A percentile compares a stretch with the other conserved stretches of the same genome.
These are phyloP conservation scores for Clavispora santaluciae DNA, from an alignment of 805 yeast species.

Conservation along the genomic window DNA sequence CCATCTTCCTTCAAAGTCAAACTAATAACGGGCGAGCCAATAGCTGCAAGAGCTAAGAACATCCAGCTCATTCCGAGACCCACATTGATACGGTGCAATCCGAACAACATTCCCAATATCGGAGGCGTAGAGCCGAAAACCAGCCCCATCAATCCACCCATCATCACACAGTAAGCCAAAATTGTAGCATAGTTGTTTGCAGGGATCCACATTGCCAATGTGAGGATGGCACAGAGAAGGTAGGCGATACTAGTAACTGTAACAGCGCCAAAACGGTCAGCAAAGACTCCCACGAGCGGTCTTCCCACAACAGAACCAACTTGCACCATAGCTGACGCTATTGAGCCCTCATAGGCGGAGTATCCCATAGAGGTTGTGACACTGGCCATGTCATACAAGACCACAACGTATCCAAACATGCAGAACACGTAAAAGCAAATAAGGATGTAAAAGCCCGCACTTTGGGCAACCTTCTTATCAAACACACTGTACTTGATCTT, in stretches of 20 bases:
- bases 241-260: conserved; percentile 33
- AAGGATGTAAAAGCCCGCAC: conserved; percentile 41
- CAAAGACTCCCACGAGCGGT: conserved; percentile 48
- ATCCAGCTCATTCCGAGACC: conserved; percentile 51
- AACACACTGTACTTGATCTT: conserved; percentile 26
- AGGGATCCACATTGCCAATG: conserved; percentile 34
- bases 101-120: conserved; percentile 49
- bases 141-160: conserved; percentile 60
- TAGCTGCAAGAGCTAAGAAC: conserved; percentile 43
- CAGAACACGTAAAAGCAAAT: conserved; percentile 42
- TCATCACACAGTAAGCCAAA: conserved; percentile 45
- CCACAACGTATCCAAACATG: conserved; percentile 56
- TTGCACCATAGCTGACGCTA: conserved; percentile 58
- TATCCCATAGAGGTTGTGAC: conserved; percentile 60
- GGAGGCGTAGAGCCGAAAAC: conserved; percentile 55
- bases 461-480: conserved; percentile 37
- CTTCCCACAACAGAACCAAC: conserved; percentile 54
- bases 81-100: conserved; percentile 47
- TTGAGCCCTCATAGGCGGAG: conserved; percentile 47
- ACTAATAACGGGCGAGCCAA: conserved; percentile 61
- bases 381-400: conserved; percentile 55
- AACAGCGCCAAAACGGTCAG: conserved; percentile 50
- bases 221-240: conserved; percentile 22
- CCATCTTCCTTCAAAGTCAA: conserved; percentile 40
- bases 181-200: conserved; percentile 55